phyloP scores from a whole-genome alignment of 441 rosid species.

The Flueggea neowawraea region DNA sequence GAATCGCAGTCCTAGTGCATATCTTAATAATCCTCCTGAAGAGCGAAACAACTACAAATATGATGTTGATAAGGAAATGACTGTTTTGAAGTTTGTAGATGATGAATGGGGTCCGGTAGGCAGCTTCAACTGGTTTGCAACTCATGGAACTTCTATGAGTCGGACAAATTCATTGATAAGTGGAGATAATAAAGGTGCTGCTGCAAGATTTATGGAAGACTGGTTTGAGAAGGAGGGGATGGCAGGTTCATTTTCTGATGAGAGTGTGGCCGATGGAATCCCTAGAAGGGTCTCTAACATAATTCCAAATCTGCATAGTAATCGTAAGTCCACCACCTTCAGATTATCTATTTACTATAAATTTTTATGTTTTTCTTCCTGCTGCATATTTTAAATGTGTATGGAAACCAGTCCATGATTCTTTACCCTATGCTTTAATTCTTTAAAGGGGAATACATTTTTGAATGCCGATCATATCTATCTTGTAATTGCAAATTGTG shows the following conservation, averaged over 20 bases:
- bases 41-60: slow-evolving; percentile 75
- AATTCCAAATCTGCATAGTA: slow-evolving; percentile 35
- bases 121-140: slow-evolving; percentile 95
- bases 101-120: slow-evolving; percentile 85
- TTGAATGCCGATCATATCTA: not conserved
- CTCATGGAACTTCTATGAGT: slow-evolving; percentile 98
- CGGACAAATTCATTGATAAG: slow-evolving; percentile 90
- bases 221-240: slow-evolving; percentile 55
- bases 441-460: not conserved
- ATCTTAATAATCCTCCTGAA: slow-evolving; percentile 72
- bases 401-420: not conserved
- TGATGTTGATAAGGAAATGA: slow-evolving; percentile 90
- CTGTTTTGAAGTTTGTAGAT: slow-evolving; percentile 91
- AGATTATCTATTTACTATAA: not conserved
- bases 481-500: not conserved
- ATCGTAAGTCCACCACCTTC: slow-evolving; percentile 40
- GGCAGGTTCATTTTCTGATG: slow-evolving; percentile 9
- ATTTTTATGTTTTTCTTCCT: not conserved
- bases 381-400: not conserved
- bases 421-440: not conserved
- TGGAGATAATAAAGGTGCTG: slow-evolving; percentile 98
- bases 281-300: slow-evolving; percentile 75
- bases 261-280: slow-evolving; percentile 35
- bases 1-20: slow-evolving; percentile 95
- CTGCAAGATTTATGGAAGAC: slow-evolving; percentile 92